These are phyloP conservation scores for Leucaena leucocephala DNA, from an alignment of 306 rosid genomes.

Conservation along the genomic window DNA sequence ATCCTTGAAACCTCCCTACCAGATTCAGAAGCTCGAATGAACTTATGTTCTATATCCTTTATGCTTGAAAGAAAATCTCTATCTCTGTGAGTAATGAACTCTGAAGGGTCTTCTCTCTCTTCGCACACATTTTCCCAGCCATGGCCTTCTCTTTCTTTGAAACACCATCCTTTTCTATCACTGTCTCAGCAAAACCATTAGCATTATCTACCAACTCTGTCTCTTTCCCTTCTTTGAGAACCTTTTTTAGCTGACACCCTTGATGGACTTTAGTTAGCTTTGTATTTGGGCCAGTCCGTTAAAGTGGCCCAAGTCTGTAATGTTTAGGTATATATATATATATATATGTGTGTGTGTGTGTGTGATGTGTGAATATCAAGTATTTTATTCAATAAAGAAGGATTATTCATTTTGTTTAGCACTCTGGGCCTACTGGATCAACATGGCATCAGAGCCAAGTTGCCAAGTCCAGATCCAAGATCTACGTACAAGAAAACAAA, in stretches of 20 bases:
- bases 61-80: conserved; percentile 90
- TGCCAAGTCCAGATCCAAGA: too few species aligned
- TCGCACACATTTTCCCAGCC: conserved; percentile 51
- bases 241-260: conserved; percentile 33
- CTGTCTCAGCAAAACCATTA: conserved; percentile 29
- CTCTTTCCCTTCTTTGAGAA: conserved; percentile 42
- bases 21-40: conserved; percentile 83
- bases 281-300: too few species aligned
- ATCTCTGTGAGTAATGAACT: conserved; percentile 95
- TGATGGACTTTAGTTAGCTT: too few species aligned
- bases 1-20: conserved; percentile 84
- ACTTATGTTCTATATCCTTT: conserved; percentile 85
- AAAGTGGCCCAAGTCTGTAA: too few species aligned
- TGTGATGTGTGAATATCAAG: too few species aligned
- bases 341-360: too few species aligned
- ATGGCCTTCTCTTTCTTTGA: conserved; percentile 47
- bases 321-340: too few species aligned
- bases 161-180: conserved; percentile 41
- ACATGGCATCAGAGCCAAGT: too few species aligned
- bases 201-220: conserved; percentile 24
- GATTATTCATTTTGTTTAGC: too few species aligned
- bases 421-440: too few species aligned
- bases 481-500: too few species aligned
- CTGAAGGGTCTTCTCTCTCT: conserved; percentile 96
- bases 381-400: too few species aligned